Base-by-base conservation (phyloP, 2,329 filamentous ascomycete genomes). In the Akanthomyces dipterigenus region DNA sequence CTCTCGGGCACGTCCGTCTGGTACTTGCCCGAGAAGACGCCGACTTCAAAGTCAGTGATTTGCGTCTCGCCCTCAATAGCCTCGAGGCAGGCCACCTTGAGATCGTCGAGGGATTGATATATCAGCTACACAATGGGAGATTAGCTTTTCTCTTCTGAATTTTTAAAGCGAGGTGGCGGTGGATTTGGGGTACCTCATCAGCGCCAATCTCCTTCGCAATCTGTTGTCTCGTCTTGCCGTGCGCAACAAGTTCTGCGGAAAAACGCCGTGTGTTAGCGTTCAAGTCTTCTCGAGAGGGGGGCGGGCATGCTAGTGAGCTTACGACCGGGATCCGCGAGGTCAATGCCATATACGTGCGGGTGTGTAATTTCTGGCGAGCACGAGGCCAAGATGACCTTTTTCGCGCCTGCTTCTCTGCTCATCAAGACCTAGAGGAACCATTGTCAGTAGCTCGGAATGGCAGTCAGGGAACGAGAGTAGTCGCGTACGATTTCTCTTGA, bases 11-110 rank as follows among this genome's bases (percentile, higher is more conserved):
- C 89, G 0, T 86, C 85, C 0, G 93, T 97, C 64, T 90, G 81
- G 74, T 97, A 97, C 65, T 87, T 85, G 50, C 93, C 93, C 70
- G 87, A 91, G 77, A 98, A 97, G 9, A 97, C 93, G 59, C 93
- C 93, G 2, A 96, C 87, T 71, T 98, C 93, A 66, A 97, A 97
- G 60, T 88, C 79, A 9, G 79, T 79, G 67, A 83, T 71, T 40
- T 75, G 72, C 38, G 78, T 76, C 63, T 82, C 75, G 60, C 82
- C 77, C 55, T 86, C 82, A 63, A 85, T 87, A 4, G 90, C 82
- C 66, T 91, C 87, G 1, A 86, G 82, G 70, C 93, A 97, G 0
- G 92, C 86, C 34, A 82, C 85, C 70, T 89, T 88, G n/a, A 98
- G 80, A 68, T 96, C 93, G 1, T 86, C 82, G 1, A 98, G 82